Conservation (phyloP, 768 basidiomycete genomes). For the Phylloporus arenicola region DNA sequence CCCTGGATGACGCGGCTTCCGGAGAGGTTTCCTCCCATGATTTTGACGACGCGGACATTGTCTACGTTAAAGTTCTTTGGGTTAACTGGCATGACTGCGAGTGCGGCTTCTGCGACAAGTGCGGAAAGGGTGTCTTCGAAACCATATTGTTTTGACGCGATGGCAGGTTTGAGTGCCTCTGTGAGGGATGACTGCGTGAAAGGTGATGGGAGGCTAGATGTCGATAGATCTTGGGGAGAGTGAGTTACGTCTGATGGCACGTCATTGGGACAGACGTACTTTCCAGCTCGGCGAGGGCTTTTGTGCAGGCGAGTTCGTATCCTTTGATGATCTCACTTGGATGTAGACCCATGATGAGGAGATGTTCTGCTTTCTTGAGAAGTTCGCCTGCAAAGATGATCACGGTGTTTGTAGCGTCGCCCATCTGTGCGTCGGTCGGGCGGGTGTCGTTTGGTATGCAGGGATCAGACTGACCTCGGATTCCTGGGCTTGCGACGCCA, state of each 20-base stretch:
- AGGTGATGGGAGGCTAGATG: conserved; percentile 63
- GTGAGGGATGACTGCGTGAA: conserved; percentile 64
- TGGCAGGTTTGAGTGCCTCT: conserved; percentile 79
- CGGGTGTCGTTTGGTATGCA: background rate
- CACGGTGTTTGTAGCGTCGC: conserved; percentile 94
- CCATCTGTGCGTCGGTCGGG: conserved; percentile 58
- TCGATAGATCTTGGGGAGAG: conserved; percentile 54
- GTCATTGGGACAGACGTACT: conserved; percentile 47
- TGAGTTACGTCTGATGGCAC: conserved; percentile 11
- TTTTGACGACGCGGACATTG: conserved; percentile 97
- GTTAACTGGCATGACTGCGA: conserved; percentile 86
- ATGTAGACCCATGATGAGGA: conserved; percentile 94
- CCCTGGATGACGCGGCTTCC: conserved; percentile 87
- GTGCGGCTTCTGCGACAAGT: conserved; percentile 89
- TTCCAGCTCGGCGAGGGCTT: conserved; percentile 84
- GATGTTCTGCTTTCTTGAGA: conserved; percentile 85
- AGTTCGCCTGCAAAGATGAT: conserved; percentile 94
- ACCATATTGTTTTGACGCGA: conserved; percentile 97
- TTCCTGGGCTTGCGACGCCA: conserved; percentile 97
- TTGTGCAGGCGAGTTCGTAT: conserved; percentile 85
- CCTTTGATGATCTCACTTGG: conserved; percentile 94
- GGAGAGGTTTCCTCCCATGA: conserved; percentile 88
- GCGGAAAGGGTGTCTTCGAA: conserved; percentile 76
- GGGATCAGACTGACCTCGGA: conserved; percentile 57
- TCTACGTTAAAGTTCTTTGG: conserved; percentile 96